phyloP scores from a whole-genome alignment of 345 rosid genomes.

The Rhodamnia argentea region DNA sequence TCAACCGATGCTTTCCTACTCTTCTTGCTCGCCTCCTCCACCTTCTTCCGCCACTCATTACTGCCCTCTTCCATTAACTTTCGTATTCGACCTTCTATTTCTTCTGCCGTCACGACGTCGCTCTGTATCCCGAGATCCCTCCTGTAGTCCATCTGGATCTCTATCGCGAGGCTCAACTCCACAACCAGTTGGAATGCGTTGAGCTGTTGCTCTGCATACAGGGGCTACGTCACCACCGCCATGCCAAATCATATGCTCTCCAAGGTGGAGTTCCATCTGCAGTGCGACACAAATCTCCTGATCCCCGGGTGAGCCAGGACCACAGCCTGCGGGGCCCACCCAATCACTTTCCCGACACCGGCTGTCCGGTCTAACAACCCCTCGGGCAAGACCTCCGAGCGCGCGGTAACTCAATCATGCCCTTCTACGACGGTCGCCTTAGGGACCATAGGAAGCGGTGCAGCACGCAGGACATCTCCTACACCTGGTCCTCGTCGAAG shows the following conservation, averaged over 20 bases:
- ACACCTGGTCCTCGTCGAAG: slow-evolving; percentile 27
- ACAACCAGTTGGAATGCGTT: slow-evolving; percentile 37
- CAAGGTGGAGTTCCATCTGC: slow-evolving; percentile 51
- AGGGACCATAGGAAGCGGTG: slow-evolving; percentile 41
- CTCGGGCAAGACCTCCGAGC: slow-evolving; percentile 26
- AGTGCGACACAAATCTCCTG: slow-evolving; percentile 41
- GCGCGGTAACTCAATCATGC: neutral
- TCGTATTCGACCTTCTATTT: slow-evolving; percentile 29
- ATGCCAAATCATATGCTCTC: slow-evolving; percentile 53
- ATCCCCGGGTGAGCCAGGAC: slow-evolving; percentile 4
- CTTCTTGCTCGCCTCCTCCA: slow-evolving; percentile 14
- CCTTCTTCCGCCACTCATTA: slow-evolving; percentile 17
- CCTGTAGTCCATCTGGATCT: slow-evolving; percentile 2
- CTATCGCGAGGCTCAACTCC: slow-evolving; percentile 30
- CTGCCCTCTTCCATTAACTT: slow-evolving; percentile 26
- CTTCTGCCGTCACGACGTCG: slow-evolving; percentile 2
- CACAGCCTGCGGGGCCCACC: slow-evolving; percentile 40
- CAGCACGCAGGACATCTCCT: slow-evolving; percentile 30
- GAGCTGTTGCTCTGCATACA: slow-evolving; percentile 39
- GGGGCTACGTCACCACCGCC: slow-evolving; percentile 43
- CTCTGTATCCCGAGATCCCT: neutral
- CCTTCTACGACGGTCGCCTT: slow-evolving; percentile 5
- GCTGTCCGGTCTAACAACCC: slow-evolving; percentile 36
- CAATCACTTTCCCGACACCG: slow-evolving; percentile 29
- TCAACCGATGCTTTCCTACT: slow-evolving; percentile 21